These are phyloP conservation scores for Ogataea hybrid DNA, from an alignment of 1,139 yeast genomes.

Conservation along the genomic window DNA sequence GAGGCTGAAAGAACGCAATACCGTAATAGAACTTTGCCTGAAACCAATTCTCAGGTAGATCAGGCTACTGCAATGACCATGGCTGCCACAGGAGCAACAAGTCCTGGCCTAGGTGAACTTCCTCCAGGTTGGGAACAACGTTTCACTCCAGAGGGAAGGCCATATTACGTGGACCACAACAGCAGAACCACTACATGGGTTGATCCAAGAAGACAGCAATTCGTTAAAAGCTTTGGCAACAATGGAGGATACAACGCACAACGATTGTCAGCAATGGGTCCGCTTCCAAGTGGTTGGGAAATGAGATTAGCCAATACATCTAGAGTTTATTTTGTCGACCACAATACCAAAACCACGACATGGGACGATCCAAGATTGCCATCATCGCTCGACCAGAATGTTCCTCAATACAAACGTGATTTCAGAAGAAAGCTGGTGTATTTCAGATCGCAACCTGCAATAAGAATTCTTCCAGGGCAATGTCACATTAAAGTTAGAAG, in stretches of 20 bases:
- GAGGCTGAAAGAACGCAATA: conserved; percentile 91
- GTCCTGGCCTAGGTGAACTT: conserved; percentile 93
- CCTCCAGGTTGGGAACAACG: conserved; percentile 99
- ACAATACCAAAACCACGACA: conserved; percentile 96
- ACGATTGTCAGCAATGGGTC: conserved; percentile 98
- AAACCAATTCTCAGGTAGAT: conserved; percentile 33
- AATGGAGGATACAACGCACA: conserved; percentile 90
- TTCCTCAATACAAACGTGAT: conserved; percentile 98
- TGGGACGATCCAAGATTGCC: conserved; percentile 99
- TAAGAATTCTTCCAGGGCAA: conserved; percentile 96
- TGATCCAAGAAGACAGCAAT: conserved; percentile 98
- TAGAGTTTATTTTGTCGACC: conserved; percentile 97
- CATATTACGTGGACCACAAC: conserved; percentile 97
- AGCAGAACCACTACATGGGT: conserved; percentile 99
- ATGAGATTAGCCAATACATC: conserved; percentile 99
- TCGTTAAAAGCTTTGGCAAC: conserved; percentile 91
- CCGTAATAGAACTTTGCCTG: conserved; percentile 83
- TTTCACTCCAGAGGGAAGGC: conserved; percentile 96
- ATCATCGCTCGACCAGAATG: conserved; percentile 94
- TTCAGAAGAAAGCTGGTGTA: conserved; percentile 95
- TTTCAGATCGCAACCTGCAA: conserved; percentile 97
- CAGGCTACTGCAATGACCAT: conserved; percentile 68
- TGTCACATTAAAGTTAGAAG: conserved; percentile 98
- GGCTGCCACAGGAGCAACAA: conserved; percentile 90
- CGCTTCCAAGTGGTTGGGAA: conserved; percentile 99